These are phyloP conservation scores for Neolentinus lepideus DNA, from an alignment of 1,284 basidiomycete species.

Conservation along the genomic window DNA sequence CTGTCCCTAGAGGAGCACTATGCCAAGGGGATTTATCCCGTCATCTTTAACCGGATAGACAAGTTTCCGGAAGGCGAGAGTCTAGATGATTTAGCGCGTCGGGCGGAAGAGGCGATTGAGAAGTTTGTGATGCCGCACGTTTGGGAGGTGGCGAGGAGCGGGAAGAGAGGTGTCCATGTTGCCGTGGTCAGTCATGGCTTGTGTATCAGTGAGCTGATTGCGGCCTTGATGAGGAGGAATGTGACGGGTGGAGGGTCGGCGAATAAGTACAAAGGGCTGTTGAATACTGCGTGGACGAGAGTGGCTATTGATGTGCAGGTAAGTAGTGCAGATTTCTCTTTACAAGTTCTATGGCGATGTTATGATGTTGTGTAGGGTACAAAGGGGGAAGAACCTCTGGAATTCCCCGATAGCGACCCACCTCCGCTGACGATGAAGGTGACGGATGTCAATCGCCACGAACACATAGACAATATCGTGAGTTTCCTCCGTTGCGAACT, in stretches of 20 bases:
- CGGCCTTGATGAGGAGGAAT: conserved; percentile 38
- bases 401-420: conserved; percentile 18
- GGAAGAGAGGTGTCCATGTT: conserved; percentile 41
- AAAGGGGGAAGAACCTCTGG: conserved; percentile 17
- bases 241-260: conserved; percentile 18
- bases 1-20: conserved; percentile 44
- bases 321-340: conserved; percentile 5
- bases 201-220: conserved; percentile 62
- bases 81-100: conserved; percentile 54
- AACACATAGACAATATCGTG: conserved; percentile 53
- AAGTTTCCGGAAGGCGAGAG: conserved; percentile 73
- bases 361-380: conserved; percentile 18
- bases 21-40: conserved; percentile 43
- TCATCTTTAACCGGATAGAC: conserved; percentile 38
- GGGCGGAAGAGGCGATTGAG: conserved; percentile 54
- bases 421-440: conserved; percentile 35
- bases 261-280: conserved; percentile 42
- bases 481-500: conserved; percentile 18
- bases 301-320: conserved; percentile 45
- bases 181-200: conserved; percentile 79
- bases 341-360: not conserved
- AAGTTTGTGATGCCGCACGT: conserved; percentile 59
- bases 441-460: conserved; percentile 45
- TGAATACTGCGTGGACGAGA: conserved; percentile 69
- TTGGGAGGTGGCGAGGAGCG: conserved; percentile 28